A percentile compares a stretch with the other conserved stretches of the same genome.
phyloP scores from a whole-genome alignment of 2,329 filamentous ascomycete species.

The Curvularia spicifera region DNA sequence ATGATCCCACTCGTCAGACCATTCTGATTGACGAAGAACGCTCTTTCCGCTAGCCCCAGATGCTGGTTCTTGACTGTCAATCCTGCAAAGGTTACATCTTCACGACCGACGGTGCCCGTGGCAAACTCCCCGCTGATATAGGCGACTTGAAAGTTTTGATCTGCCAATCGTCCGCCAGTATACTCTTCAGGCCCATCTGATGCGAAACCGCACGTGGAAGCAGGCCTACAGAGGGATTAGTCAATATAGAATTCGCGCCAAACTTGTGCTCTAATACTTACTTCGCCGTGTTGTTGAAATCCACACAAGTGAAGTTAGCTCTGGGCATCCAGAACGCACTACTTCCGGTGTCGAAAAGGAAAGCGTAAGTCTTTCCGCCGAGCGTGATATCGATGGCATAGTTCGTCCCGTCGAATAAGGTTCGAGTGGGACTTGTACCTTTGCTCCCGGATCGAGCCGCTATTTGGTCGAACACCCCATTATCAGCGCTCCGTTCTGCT shows the following conservation, averaged over 20 bases:
- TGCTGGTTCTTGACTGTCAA: constrained; percentile 3
- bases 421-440: not conserved
- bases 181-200: not conserved
- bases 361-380: not conserved
- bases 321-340: not conserved
- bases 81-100: constrained; percentile 3
- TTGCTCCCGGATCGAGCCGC: not conserved
- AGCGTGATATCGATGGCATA: not conserved
- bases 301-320: not conserved
- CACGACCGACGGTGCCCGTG: constrained; percentile 1
- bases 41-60: not conserved
- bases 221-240: not conserved
- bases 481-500: not conserved
- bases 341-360: not conserved
- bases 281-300: not conserved
- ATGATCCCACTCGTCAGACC: not conserved
- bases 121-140: not conserved
- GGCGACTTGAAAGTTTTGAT: not conserved
- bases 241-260: not conserved
- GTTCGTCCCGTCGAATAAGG: not conserved
- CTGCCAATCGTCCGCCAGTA: not conserved
- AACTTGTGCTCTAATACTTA: not conserved
- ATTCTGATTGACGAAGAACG: not conserved
- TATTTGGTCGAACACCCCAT: not conserved
- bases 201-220: not conserved